Evolutionary conservation across 345 rosid species (phyloP), one percentile per base, ranked within the genome.

Genomic region (Boechera divaricarpa): DNA sequence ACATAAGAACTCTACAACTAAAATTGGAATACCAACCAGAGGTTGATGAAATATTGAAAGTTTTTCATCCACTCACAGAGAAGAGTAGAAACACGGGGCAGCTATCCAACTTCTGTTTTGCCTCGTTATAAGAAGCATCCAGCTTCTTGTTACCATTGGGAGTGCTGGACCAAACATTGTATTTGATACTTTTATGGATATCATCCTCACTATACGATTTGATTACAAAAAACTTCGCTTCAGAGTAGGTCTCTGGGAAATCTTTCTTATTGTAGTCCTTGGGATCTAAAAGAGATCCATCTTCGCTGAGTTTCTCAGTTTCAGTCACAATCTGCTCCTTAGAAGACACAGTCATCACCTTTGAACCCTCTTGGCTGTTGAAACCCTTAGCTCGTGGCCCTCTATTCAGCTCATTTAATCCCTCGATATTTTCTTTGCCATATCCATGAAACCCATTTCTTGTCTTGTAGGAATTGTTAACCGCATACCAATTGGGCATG

Each of bases 151-250:
- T 92, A 33, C 96, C 96, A 12, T 83, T 92, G 3, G 88, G 85
- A 5, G 92, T 92, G 79, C 96, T 92, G 62, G 96, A 79, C 97
- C 97, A 92, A 7, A 92, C 92, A 67, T 70, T 73, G 83, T 92
- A 92, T 42, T 90, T 92, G 73, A 92, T 83, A 68, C 96, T 92
- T 77, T 90, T 92, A 55, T 92, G 97, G 60, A 90, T 86, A 78
- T 90, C 93, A 75, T 92, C 96, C 78, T 92, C 96, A 3, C 93
- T 92, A 54, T 90, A 90, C 0, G 96, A 90, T 74, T 92, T 92
- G 42, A 90, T 87, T 15, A 88, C 86, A 64, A 84, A 92, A 60
- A 92, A 86, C 51, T 83, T 89, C 2, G 90, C 97, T 75, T 91
- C 79, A 2, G 77, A 42, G 66, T 82, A 87, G 44, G 77, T 78